Conservation (phyloP, 257 asterid species). For the Craterostigma plantagineum region DNA sequence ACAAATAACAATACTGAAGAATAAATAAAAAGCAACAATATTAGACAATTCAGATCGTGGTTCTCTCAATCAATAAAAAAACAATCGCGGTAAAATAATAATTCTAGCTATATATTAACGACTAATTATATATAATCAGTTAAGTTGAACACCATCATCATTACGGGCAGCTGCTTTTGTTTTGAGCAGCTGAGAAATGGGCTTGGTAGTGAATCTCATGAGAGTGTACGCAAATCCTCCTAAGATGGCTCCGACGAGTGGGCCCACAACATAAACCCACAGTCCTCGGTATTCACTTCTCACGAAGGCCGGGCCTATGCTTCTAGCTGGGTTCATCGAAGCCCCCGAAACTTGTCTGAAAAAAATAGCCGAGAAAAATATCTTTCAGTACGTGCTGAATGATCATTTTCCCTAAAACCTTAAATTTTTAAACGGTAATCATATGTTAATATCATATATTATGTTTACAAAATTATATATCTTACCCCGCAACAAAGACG, state of each 20-base stretch:
- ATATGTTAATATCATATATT: background rate
- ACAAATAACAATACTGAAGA: no score
- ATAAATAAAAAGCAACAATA: no score
- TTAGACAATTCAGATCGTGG: no score
- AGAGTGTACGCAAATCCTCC: slow-evolving; percentile 48
- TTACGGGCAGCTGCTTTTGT: no score
- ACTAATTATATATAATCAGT: no score
- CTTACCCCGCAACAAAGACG: slow-evolving; percentile 65
- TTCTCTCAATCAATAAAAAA: no score
- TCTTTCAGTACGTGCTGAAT: no score
- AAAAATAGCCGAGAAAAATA: background rate
- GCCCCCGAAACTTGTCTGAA: slow-evolving; percentile 82
- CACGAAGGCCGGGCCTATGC: slow-evolving; percentile 70
- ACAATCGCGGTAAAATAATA: no score
- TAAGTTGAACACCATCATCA: no score
- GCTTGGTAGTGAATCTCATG: slow-evolving; percentile 29
- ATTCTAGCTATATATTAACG: no score
- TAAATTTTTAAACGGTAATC: background rate
- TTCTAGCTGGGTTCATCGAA: slow-evolving; percentile 89
- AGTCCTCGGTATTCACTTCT: slow-evolving; percentile 25
- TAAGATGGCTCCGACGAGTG: slow-evolving; percentile 30
- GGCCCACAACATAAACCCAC: slow-evolving; percentile 57
- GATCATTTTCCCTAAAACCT: no score
- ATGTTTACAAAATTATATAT: background rate
- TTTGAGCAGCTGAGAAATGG: slow-evolving; percentile 18